phyloP scores from a whole-genome alignment of 441 rosid species.

The Populus tomentosa region DNA sequence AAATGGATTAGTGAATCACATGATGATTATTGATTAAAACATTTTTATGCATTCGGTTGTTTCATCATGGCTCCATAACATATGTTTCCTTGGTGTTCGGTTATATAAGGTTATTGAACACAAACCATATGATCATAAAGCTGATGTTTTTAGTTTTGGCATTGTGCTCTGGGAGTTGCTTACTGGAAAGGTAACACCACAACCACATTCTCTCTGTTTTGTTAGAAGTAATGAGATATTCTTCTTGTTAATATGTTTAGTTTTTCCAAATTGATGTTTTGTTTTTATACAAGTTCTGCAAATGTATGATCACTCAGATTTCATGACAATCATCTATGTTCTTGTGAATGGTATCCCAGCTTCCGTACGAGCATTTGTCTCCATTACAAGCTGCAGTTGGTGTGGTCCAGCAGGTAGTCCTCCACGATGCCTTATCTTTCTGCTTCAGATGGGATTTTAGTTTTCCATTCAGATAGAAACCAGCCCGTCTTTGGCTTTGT shows the following conservation, averaged over 20 bases:
- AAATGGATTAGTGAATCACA: background rate
- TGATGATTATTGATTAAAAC: background rate
- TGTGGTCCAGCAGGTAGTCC: conserved; percentile 59
- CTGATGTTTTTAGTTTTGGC: conserved; percentile 69
- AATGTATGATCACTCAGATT: background rate
- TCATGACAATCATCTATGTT: background rate
- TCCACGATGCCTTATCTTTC: background rate
- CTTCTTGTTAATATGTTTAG: background rate
- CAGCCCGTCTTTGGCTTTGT: background rate
- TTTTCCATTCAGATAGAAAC: background rate
- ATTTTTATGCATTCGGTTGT: conserved; percentile 10
- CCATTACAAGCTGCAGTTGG: conserved; percentile 73
- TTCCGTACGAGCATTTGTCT: conserved; percentile 54
- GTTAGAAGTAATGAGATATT: background rate
- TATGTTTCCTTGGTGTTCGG: conserved; percentile 21
- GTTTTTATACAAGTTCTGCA: background rate
- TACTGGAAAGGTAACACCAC: conserved; percentile 52
- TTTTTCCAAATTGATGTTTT: background rate
- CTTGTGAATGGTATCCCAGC: conserved; percentile 33
- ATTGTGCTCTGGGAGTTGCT: conserved; percentile 71
- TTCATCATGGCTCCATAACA: conserved; percentile 23
- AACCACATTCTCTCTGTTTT: conserved; percentile 1
- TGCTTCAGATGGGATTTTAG: background rate
- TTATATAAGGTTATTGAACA: conserved; percentile 64
- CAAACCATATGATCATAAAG: conserved; percentile 59